Evolutionary conservation across 176 grass and related monocot species (phyloP).

Genomic region (Carex littledalei): DNA sequence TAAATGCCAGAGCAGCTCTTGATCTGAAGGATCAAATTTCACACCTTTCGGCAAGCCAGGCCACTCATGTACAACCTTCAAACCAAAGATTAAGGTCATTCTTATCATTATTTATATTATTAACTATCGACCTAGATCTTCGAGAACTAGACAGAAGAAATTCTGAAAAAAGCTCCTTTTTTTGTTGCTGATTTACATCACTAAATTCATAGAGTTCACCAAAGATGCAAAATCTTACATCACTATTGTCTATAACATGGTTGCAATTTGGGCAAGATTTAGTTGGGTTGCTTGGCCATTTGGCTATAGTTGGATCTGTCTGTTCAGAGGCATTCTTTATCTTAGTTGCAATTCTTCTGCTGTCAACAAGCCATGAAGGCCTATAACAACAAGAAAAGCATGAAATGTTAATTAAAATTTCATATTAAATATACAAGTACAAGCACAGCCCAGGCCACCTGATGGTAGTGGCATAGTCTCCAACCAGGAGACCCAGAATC

Average conservation of each 20-base stretch:
- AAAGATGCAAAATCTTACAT: conserved; percentile 51
- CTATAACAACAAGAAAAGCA: conserved; percentile 40
- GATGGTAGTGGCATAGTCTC: neutral
- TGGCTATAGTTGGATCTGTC: conserved; percentile 50
- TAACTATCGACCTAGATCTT: neutral
- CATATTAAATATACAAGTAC: conserved; percentile 1
- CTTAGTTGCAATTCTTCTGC: conserved; percentile 84
- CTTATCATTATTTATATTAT: neutral
- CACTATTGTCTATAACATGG: conserved; percentile 85
- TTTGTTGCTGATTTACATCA: neutral
- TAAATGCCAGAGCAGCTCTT: conserved; percentile 86
- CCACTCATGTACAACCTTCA: conserved; percentile 86
- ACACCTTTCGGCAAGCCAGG: conserved; percentile 94
- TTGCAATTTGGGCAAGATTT: conserved; percentile 76
- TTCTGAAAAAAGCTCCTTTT: neutral
- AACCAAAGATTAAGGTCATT: neutral
- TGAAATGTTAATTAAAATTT: neutral
- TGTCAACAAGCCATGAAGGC: conserved; percentile 86
- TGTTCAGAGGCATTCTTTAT: conserved; percentile 78
- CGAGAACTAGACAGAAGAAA: neutral
- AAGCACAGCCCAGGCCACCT: neutral
- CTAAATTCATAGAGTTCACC: neutral
- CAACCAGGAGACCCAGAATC: neutral
- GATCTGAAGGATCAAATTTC: conserved; percentile 92
- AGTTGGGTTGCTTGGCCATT: conserved; percentile 78